Conservation (phyloP, 345 rosid species). For the Gossypium arboreum region DNA sequence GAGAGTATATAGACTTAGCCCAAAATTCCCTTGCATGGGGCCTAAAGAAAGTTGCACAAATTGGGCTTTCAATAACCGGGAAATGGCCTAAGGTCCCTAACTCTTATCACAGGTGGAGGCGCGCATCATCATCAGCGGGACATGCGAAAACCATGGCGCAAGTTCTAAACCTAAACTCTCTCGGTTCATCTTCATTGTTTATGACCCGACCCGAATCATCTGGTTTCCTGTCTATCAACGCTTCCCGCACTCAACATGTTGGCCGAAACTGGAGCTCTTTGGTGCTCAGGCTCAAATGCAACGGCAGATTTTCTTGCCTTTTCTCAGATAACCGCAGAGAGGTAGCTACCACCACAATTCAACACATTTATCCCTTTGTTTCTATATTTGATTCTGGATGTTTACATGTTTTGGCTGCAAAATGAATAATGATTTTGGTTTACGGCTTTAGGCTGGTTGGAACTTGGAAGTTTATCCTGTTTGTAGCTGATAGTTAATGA, state of each 20-base stretch:
- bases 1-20: not conserved
- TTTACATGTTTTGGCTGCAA: not conserved
- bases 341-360: slow-evolving; percentile 31
- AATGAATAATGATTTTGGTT: not conserved
- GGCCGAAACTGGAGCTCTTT: slow-evolving; percentile 36
- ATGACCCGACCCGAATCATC: slow-evolving; percentile 23
- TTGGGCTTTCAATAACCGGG: not conserved
- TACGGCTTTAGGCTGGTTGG: not conserved
- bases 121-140: not conserved
- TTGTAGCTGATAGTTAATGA: not conserved
- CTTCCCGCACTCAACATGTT: slow-evolving; percentile 14
- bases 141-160: slow-evolving; percentile 39
- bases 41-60: not conserved
- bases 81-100: not conserved
- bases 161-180: slow-evolving; percentile 36
- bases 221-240: slow-evolving; percentile 6
- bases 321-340: slow-evolving; percentile 64
- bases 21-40: not conserved
- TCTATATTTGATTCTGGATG: not conserved
- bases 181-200: slow-evolving; percentile 16
- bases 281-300: slow-evolving; percentile 41
- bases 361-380: not conserved
- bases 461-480: not conserved
- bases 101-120: not conserved
- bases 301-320: slow-evolving; percentile 59